These are phyloP conservation scores for Coemansia furcata DNA, from an alignment of 192 early-diverging fungal genomes.

Conservation along the genomic window DNA sequence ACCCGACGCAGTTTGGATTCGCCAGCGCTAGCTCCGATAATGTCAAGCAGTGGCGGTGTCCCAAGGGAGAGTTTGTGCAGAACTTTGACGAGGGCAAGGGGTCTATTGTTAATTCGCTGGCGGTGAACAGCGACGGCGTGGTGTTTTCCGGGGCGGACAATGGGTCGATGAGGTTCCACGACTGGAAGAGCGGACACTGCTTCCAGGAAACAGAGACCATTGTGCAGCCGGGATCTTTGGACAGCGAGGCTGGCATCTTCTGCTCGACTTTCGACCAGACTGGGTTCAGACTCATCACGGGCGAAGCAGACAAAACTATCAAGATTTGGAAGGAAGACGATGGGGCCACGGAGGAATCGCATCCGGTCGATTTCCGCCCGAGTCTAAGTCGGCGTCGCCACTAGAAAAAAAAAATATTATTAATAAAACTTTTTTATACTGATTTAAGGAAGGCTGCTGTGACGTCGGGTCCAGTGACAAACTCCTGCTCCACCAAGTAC, in stretches of 20 bases:
- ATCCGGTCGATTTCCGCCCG: slow-evolving; percentile 48
- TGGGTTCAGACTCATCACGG: slow-evolving; percentile 92
- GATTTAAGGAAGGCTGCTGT: slow-evolving; percentile 27
- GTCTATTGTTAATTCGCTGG: slow-evolving; percentile 87
- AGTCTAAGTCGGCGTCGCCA: slow-evolving; percentile 31
- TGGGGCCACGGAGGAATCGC: slow-evolving; percentile 47
- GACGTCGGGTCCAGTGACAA: slow-evolving; percentile 28
- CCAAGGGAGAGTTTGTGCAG: slow-evolving; percentile 91
- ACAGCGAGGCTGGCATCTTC: slow-evolving; percentile 94
- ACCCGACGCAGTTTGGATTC: slow-evolving; percentile 94
- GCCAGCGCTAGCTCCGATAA: slow-evolving; percentile 84
- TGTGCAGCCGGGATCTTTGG: slow-evolving; percentile 94
- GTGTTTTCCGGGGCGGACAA: slow-evolving; percentile 96
- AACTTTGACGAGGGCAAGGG: slow-evolving; percentile 80
- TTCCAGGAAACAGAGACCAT: slow-evolving; percentile 87
- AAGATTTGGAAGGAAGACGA: slow-evolving; percentile 72
- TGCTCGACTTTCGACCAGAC: slow-evolving; percentile 94
- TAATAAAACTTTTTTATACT: slow-evolving; percentile 2
- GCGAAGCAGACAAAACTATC: slow-evolving; percentile 98
- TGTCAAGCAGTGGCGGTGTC: slow-evolving; percentile 97
- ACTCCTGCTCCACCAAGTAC: slow-evolving; percentile 34
- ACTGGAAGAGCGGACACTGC: slow-evolving; percentile 93
- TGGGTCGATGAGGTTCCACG: slow-evolving; percentile 95
- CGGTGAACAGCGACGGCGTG: slow-evolving; percentile 89
- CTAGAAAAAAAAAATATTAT: not conserved